Conservation (phyloP, 805 yeast genomes). For the Candida nitratophila region DNA sequence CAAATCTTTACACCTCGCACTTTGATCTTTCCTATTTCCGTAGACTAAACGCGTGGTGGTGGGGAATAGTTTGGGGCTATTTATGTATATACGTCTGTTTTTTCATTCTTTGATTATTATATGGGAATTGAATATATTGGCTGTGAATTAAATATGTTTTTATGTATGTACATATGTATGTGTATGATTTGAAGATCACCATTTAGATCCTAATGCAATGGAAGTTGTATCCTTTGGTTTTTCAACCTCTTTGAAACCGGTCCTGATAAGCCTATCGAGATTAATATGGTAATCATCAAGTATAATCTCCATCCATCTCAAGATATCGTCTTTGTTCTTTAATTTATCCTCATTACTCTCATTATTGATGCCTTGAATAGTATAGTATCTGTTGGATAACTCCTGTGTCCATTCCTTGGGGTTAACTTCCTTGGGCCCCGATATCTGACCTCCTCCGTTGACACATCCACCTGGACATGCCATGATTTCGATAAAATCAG, state of each 20-base stretch:
- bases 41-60: too few species aligned
- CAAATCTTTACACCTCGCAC: too few species aligned
- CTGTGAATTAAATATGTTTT: too few species aligned
- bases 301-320: constrained; percentile 30
- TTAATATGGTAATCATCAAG: constrained; percentile 22
- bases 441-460: constrained; percentile 92
- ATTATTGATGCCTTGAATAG: constrained; percentile 19
- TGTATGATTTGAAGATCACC: constrained; percentile 29
- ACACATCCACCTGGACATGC: constrained; percentile 98
- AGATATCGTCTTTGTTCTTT: constrained; percentile 2
- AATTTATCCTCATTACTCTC: constrained; percentile 1
- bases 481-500: constrained; percentile 90
- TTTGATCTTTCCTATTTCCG: too few species aligned
- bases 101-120: too few species aligned
- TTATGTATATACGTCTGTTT: too few species aligned
- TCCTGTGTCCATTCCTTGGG: constrained; percentile 38
- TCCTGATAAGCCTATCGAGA: constrained; percentile 33
- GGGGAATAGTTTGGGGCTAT: too few species aligned
- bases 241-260: constrained; percentile 44
- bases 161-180: too few species aligned
- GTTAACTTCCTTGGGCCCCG: constrained; percentile 31
- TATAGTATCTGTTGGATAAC: constrained; percentile 28
- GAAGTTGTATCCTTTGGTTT: constrained; percentile 42
- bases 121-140: too few species aligned
- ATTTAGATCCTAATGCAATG: constrained; percentile 46